Conservation (phyloP, 2,329 filamentous ascomycete genomes). For the Alternaria brassicae region DNA sequence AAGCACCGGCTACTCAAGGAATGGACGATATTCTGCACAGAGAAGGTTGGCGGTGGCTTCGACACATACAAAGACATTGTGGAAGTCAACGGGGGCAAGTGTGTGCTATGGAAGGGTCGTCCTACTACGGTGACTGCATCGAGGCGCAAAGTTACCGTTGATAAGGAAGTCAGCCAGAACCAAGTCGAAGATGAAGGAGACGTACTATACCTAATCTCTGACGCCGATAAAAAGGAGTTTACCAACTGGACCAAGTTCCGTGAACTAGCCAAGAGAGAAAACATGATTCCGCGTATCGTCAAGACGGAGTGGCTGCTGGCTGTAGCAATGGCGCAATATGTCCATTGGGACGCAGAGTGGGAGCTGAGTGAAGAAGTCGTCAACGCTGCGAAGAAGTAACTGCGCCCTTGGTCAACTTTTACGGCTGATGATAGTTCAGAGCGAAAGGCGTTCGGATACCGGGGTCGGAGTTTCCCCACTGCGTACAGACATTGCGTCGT, state of each 20-base stretch:
- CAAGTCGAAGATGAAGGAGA: constrained; percentile 66
- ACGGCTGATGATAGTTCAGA: constrained; percentile 17
- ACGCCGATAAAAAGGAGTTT: constrained; percentile 69
- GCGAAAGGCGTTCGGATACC: constrained; percentile 26
- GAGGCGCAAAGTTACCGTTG: constrained; percentile 43
- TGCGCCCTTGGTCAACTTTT: neutral
- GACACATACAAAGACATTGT: constrained; percentile 88
- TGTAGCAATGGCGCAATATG: constrained; percentile 85
- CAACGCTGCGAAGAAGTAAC: constrained; percentile 28
- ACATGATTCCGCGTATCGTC: constrained; percentile 82
- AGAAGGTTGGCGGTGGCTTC: constrained; percentile 78
- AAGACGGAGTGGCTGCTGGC: constrained; percentile 88
- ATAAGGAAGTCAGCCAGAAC: constrained; percentile 58
- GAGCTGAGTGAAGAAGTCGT: constrained; percentile 45
- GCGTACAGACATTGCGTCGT: constrained; percentile 10
- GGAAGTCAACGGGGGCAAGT: constrained; percentile 85
- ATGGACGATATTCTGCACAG: constrained; percentile 84
- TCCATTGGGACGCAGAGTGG: constrained; percentile 54
- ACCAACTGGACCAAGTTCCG: constrained; percentile 81
- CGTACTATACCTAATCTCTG: constrained; percentile 79
- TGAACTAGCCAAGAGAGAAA: constrained; percentile 76
- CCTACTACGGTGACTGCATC: constrained; percentile 68
- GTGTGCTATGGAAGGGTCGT: constrained; percentile 77
- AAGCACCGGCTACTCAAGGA: constrained; percentile 76
- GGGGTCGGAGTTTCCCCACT: constrained; percentile 17